Conservation (phyloP, 2,329 filamentous ascomycete genomes). For the Emericellopsis atlantica region DNA sequence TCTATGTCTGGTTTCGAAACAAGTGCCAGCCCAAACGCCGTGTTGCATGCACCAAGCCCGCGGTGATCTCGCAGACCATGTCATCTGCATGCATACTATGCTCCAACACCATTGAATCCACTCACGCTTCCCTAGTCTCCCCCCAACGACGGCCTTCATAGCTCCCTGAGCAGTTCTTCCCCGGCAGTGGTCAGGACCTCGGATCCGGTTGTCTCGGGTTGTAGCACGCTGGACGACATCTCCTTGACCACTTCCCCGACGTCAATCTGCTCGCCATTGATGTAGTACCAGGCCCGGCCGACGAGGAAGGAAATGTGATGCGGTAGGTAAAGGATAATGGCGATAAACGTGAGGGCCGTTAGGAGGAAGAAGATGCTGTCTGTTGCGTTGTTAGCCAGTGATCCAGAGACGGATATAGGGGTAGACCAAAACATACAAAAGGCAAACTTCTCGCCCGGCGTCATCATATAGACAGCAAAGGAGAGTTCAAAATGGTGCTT, state of each 20-base stretch:
- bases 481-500: conserved; percentile 98
- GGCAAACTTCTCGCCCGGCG: conserved; percentile 88
- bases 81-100: too few species aligned
- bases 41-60: neutral
- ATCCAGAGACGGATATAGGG: neutral
- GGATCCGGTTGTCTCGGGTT: conserved; percentile 7
- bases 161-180: neutral
- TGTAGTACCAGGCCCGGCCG: conserved; percentile 88
- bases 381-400: conserved; percentile 44
- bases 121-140: too few species aligned
- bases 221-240: conserved; percentile 15
- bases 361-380: conserved; percentile 89
- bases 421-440: conserved; percentile 59
- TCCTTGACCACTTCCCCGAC: conserved; percentile 21
- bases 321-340: conserved; percentile 82
- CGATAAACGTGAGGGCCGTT: conserved; percentile 73
- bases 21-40: neutral
- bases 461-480: conserved; percentile 94
- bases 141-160: too few species aligned
- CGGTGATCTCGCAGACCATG: too few species aligned
- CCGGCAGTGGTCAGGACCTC: conserved; percentile 4
- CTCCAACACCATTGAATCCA: too few species aligned
- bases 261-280: conserved; percentile 62
- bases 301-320: conserved; percentile 77
- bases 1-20: neutral